Base-by-base conservation (phyloP, 2,329 filamentous ascomycete genomes). In the Ceratocystis lukuohia region DNA sequence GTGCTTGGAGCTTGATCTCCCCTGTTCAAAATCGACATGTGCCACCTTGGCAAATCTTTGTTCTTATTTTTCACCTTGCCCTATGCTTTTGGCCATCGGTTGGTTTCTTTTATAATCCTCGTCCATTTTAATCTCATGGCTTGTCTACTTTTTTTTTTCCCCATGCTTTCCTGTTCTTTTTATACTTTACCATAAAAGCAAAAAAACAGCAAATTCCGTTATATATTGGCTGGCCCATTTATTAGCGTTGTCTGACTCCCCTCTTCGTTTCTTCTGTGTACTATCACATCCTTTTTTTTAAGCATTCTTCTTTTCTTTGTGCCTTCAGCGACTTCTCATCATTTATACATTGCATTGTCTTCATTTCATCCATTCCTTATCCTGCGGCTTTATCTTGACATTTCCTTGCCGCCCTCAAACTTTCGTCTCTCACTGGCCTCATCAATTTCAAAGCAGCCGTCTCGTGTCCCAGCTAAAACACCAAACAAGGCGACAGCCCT, bases 171-270 rank as follows among this genome's bases (percentile, higher is more conserved):
- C n/a, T 66, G n/a, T 66, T 66, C 48, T 30, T 66, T 62, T 63
- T 63, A 45, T 62, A 28, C 37, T 28, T 28, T 8, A 15, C 10
- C 56, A 61, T n/a, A 62, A 45, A 28, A 45, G 1, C 22, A 30
- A 30, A 30, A 30, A 59, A 59, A 59, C 10, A 57, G 7, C 2
- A 20, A 56, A 25, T 17, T 30, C 56, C 50, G 22, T 33, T 56
- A 41, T 63, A 50, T 63, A 48, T 33, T 56, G 65, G 64, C 64
- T 44, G 64, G 64, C 50, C 64, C 64, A 50, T 46, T 46, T 62
- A 45, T 37, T 22, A 59, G 15, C 28, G 53, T n/a, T 17, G 12
- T 62, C 37, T 28, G 5, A 22, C 5, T 46, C n/a, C 15, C 22
- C 28, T 46, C 44, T 22, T 62, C 15, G n/a, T 62, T 62, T 62